A percentile compares a stretch with the other conserved stretches of the same genome.
phyloP scores from a whole-genome alignment of 305 asterid genomes.

The Fraxinus angustifolia region DNA sequence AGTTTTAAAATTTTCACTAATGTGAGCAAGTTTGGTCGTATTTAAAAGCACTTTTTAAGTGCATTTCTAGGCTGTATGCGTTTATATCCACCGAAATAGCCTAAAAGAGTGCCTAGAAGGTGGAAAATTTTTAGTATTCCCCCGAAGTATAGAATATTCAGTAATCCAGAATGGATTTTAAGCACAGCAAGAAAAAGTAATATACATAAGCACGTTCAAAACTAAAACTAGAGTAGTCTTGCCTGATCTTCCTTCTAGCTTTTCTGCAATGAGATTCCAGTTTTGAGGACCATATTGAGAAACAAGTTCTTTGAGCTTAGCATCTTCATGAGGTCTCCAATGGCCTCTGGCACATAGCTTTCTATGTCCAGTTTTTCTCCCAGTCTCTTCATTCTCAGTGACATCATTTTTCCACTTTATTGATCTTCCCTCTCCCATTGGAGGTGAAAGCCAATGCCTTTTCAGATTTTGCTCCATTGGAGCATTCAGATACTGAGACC shows the following conservation, averaged over 20 bases:
- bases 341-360: constrained; percentile 34
- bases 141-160: no score
- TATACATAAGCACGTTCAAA: background rate
- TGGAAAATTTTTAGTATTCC: background rate
- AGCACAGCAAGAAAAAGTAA: background rate
- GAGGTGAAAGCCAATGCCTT: background rate
- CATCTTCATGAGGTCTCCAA: constrained; percentile 45
- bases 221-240: background rate
- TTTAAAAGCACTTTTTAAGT: background rate
- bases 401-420: background rate
- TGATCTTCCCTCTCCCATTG: background rate
- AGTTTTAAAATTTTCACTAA: background rate
- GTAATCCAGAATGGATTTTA: background rate
- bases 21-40: background rate
- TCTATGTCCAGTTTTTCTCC: background rate
- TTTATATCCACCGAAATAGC: background rate
- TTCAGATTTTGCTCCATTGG: constrained; percentile 7
- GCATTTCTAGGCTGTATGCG: background rate
- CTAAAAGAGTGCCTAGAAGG: background rate
- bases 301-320: constrained; percentile 36
- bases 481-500: constrained; percentile 1
- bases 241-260: constrained; percentile 45
- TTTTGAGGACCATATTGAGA: constrained; percentile 35
- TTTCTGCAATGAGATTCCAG: constrained; percentile 44
- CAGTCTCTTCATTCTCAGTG: background rate